These are phyloP conservation scores for Luffa acutangula DNA, from an alignment of 306 rosid species.

Conservation along the genomic window DNA sequence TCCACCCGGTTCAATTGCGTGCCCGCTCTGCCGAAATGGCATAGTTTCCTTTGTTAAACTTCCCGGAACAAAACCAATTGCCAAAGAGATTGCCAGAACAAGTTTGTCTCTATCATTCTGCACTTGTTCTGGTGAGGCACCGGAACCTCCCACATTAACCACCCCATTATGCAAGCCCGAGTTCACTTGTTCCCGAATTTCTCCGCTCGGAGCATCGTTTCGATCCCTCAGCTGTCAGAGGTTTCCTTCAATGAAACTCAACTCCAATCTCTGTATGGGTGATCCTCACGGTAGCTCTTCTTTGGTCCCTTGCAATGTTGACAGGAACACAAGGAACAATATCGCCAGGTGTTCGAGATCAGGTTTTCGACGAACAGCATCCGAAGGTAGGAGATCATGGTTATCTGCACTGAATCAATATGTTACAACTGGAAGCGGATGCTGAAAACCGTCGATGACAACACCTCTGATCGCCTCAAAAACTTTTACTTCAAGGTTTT, in stretches of 20 bases:
- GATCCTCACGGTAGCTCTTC: constrained; percentile 41
- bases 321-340: constrained; percentile 30
- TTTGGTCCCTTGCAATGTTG: constrained; percentile 31
- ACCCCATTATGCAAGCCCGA: constrained; percentile 61
- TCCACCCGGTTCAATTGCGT: constrained; percentile 79
- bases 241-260: constrained; percentile 49
- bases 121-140: constrained; percentile 53
- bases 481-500: not conserved
- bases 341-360: constrained; percentile 44
- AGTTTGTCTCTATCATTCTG: constrained; percentile 70
- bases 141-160: constrained; percentile 32
- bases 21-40: constrained; percentile 91
- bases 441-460: not conserved
- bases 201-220: constrained; percentile 31
- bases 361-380: constrained; percentile 47
- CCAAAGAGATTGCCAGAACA: constrained; percentile 42
- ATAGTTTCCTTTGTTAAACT: constrained; percentile 74
- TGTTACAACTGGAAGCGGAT: constrained; percentile 43
- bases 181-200: constrained; percentile 24
- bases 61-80: constrained; percentile 34
- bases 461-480: not conserved
- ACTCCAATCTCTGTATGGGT: constrained; percentile 55
- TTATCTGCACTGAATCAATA: constrained; percentile 63
- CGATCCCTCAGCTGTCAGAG: constrained; percentile 65
- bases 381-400: constrained; percentile 62